Evolutionary conservation across 768 basidiomycete genomes (phyloP), one percentile per base, ranked within the genome.

Genomic region (Calocybe gangraenosa): DNA sequence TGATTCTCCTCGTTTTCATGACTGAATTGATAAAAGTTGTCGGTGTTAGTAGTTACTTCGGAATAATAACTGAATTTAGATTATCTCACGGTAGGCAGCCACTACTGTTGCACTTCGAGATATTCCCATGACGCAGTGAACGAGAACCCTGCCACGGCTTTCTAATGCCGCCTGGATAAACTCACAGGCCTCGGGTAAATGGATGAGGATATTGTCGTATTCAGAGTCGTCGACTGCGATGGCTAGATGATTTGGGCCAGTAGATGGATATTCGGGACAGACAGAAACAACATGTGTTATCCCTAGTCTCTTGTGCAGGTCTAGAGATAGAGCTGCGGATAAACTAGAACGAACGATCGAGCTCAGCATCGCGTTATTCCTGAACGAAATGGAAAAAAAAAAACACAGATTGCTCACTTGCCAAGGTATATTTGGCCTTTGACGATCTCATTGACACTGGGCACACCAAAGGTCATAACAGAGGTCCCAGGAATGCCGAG

Each of bases 61-160:
- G 11, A 11, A 11, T 5, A 6, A 35, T n/a, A 35, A 35, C 6
- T 28, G 47, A 31, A 34, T n/a, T 18, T 21, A 30, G 9, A 44
- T 14, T 30, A n/a, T 68, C 76, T 63, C 58, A 79, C 75, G 58
- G 57, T 74, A 81, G 13, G 78, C 79, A 40, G 73, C 74, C 19
- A 81, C 67, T 19, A 78, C 74, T 7, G 84, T 79, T 31, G 78
- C 67, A 51, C 84, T 86, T 49, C 86, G 70, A 0, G 82, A 88
- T 7, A 87, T 63, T 4, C 86, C 87, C 77, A 85, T 82, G 8
- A 80, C 67, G 56, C 86, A 87, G 50, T 88, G 86, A 11, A 87
- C 80, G 8, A 88, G 71, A 4, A 87, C 76, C 37, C 66, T 71
- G 0, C 83, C 83, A 19, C 74, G 73, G 1, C 56, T 31, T 7